These are phyloP conservation scores for Aspergillus pseudotamarii DNA, from an alignment of 2,329 filamentous ascomycete species.

Conservation along the genomic window DNA sequence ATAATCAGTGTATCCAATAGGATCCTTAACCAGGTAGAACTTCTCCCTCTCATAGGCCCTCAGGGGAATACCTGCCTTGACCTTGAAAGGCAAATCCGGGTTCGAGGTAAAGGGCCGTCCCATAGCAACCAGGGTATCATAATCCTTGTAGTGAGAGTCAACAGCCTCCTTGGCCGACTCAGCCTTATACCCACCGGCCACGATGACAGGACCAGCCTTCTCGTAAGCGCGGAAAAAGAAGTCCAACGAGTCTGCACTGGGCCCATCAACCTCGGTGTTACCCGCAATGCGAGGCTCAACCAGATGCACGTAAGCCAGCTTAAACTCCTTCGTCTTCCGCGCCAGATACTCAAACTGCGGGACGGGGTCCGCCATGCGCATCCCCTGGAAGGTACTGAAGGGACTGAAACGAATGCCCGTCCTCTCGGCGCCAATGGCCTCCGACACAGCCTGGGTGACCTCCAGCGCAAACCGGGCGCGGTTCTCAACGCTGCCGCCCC, in stretches of 20 bases:
- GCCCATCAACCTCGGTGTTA: constrained; percentile 34
- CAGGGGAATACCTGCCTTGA: constrained; percentile 42
- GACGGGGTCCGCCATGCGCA: constrained; percentile 64
- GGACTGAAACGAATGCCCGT: constrained; percentile 52
- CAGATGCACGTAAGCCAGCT: constrained; percentile 64
- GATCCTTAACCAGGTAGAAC: constrained; percentile 44
- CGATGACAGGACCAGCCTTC: constrained; percentile 49
- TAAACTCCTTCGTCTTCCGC: constrained; percentile 52
- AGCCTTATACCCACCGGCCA: constrained; percentile 53
- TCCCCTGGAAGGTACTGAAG: constrained; percentile 44
- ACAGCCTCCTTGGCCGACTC: constrained; percentile 43
- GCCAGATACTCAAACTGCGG: constrained; percentile 66
- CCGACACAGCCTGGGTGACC: constrained; percentile 48
- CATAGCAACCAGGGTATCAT: constrained; percentile 41
- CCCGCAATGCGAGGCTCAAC: constrained; percentile 58
- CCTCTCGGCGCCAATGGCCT: constrained; percentile 49
- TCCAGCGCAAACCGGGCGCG: constrained; percentile 58
- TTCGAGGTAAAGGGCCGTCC: constrained; percentile 50
- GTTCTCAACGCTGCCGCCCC: constrained; percentile 55
- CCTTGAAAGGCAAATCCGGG: constrained; percentile 49
- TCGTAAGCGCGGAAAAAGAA: constrained; percentile 49
- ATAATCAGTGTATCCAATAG: constrained; percentile 46
- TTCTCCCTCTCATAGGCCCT: constrained; percentile 42
- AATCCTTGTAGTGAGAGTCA: constrained; percentile 33
- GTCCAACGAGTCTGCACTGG: constrained; percentile 38